Evolutionary conservation across 2,329 filamentous ascomycete genomes (phyloP).

Genomic region (Apiospora arundinis): DNA sequence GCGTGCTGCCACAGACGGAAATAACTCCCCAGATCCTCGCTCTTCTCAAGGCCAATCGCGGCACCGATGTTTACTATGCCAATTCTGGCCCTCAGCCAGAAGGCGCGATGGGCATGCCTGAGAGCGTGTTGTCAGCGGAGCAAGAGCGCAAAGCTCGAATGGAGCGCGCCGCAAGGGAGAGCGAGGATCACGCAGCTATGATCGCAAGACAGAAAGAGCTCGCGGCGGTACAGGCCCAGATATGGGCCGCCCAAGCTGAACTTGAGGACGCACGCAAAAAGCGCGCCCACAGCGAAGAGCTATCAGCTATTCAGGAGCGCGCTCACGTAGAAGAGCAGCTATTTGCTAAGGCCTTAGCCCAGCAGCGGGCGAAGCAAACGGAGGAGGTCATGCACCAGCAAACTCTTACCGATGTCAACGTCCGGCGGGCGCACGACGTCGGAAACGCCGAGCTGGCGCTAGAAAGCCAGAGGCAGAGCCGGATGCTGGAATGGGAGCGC

Average conservation of each 20-base stretch:
- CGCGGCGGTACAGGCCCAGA: conserved; percentile 57
- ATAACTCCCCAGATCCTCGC: conserved; percentile 49
- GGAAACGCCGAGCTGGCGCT: conserved; percentile 54
- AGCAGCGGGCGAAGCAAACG: conserved; percentile 44
- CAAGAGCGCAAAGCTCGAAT: conserved; percentile 55
- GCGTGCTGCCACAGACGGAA: conserved; percentile 50
- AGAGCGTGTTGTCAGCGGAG: conserved; percentile 56
- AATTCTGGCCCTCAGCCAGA: conserved; percentile 59
- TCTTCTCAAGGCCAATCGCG: conserved; percentile 59
- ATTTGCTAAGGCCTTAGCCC: conserved; percentile 45
- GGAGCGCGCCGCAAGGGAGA: conserved; percentile 52
- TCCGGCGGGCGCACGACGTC: conserved; percentile 51
- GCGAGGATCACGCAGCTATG: conserved; percentile 55
- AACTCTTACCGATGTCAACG: conserved; percentile 51
- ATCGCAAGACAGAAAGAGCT: conserved; percentile 58
- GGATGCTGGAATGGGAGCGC: conserved; percentile 56
- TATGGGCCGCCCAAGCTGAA: conserved; percentile 55
- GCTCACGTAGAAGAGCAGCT: conserved; percentile 54
- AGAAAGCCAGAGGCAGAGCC: conserved; percentile 50
- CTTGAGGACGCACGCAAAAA: conserved; percentile 58
- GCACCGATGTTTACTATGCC: conserved; percentile 60
- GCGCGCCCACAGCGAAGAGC: conserved; percentile 52
- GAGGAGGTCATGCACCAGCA: conserved; percentile 53
- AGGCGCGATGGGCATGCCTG: conserved; percentile 58
- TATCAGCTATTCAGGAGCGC: conserved; percentile 50